Percentiles rank a stretch among this genome's conserved stretches.
These are phyloP conservation scores for Pyronema omphalodes DNA, from an alignment of 495 filamentous ascomycete genomes.

Conservation along the genomic window DNA sequence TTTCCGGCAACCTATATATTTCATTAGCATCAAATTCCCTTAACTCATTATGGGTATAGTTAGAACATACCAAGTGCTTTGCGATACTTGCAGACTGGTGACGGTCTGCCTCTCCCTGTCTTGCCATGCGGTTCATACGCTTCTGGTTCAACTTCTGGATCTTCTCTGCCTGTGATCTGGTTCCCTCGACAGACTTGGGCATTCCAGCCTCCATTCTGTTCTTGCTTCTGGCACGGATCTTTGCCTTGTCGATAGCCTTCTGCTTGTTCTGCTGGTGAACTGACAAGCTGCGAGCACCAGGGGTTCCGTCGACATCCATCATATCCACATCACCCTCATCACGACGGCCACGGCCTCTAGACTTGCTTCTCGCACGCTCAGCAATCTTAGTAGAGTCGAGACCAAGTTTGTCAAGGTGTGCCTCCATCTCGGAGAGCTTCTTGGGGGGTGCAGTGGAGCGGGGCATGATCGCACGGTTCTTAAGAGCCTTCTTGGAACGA, in stretches of 20 bases:
- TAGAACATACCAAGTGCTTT: constrained; percentile 63
- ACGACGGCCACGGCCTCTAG: constrained; percentile 38
- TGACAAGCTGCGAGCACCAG: constrained; percentile 28
- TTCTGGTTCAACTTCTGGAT: constrained; percentile 77
- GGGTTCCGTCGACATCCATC: constrained; percentile 71
- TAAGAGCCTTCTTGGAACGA: constrained; percentile 78
- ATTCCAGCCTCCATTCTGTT: constrained; percentile 78
- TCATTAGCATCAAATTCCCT: constrained; percentile 22
- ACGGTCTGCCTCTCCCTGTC: constrained; percentile 88
- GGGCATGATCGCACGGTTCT: constrained; percentile 86
- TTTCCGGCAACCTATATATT: constrained; percentile 34
- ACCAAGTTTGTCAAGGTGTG: constrained; percentile 63
- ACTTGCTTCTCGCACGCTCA: constrained; percentile 50
- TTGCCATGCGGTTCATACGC: constrained; percentile 96
- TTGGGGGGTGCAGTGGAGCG: constrained; percentile 51
- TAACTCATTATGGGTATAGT: neutral
- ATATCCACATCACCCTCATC: constrained; percentile 41
- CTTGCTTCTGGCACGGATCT: constrained; percentile 62
- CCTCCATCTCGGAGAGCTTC: constrained; percentile 66
- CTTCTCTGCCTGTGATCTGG: constrained; percentile 63
- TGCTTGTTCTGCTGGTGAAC: constrained; percentile 9
- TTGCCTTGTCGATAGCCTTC: constrained; percentile 45
- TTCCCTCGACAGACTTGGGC: constrained; percentile 32
- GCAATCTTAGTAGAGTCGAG: constrained; percentile 60
- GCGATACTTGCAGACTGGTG: constrained; percentile 64